These are phyloP conservation scores for Podila epigama DNA, from an alignment of 192 early-diverging fungal genomes.

Conservation along the genomic window DNA sequence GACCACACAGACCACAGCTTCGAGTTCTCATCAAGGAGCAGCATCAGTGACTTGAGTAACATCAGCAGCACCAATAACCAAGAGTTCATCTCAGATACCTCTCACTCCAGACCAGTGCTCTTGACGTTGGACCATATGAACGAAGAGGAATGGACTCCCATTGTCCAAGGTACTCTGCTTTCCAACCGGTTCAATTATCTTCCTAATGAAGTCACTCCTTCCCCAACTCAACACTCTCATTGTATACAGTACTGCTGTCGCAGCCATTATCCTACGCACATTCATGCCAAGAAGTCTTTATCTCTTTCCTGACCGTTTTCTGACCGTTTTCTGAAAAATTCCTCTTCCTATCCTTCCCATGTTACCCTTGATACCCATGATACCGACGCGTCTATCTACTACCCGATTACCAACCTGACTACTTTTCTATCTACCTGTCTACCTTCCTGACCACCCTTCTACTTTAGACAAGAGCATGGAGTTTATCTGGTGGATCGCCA, in stretches of 20 bases:
- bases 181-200: neutral
- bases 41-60: slow-evolving; percentile 34
- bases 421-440: neutral
- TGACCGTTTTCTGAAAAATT: neutral
- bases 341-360: neutral
- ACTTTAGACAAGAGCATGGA: slow-evolving; percentile 36
- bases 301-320: too few relatives aligned
- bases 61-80: slow-evolving; percentile 41
- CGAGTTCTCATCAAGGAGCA: slow-evolving; percentile 24
- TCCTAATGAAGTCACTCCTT: neutral
- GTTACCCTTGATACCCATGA: too few relatives aligned
- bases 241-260: neutral
- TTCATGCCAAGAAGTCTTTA: neutral
- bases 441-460: neutral
- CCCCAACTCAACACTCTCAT: neutral
- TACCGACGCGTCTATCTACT: too few relatives aligned
- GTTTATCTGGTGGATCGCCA: slow-evolving; percentile 47
- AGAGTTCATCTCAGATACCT: slow-evolving; percentile 18
- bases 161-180: neutral
- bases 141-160: slow-evolving; percentile 1
- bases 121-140: neutral
- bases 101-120: neutral
- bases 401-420: too few relatives aligned
- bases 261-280: neutral
- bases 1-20: slow-evolving; percentile 20